phyloP scores from a whole-genome alignment of 1,284 basidiomycete species.

The Lignosus rhinocerotis region DNA sequence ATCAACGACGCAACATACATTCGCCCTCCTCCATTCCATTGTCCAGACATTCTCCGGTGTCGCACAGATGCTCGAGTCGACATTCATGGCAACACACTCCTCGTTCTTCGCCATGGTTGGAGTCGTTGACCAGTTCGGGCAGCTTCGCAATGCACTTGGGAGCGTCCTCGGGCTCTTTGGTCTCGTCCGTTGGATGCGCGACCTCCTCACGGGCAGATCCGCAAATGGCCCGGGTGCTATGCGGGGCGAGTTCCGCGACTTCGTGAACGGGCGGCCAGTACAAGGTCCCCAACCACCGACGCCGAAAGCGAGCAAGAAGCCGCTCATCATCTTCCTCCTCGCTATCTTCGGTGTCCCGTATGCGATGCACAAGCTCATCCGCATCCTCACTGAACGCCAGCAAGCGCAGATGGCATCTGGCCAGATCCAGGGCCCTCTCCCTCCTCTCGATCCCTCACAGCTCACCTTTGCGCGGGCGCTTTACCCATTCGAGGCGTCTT shows the following conservation, averaged over 20 bases:
- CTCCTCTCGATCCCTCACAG: constrained; percentile 68
- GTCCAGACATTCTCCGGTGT: constrained; percentile 96
- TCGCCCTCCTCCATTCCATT: constrained; percentile 90
- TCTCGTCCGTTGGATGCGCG: constrained; percentile 80
- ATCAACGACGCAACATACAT: constrained; percentile 88
- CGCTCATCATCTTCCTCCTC: constrained; percentile 91
- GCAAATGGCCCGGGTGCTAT: constrained; percentile 35
- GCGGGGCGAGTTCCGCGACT: constrained; percentile 67
- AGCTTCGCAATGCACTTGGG: constrained; percentile 89
- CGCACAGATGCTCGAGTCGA: constrained; percentile 96
- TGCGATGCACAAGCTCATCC: constrained; percentile 90
- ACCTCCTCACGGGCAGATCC: constrained; percentile 56
- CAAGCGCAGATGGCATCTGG: constrained; percentile 40
- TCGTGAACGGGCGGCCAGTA: constrained; percentile 64
- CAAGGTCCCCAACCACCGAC: constrained; percentile 50
- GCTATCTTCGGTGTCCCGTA: constrained; percentile 95
- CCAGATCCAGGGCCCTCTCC: constrained; percentile 44
- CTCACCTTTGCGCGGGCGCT: constrained; percentile 89
- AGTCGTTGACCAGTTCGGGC: constrained; percentile 93
- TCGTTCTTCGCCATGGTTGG: constrained; percentile 99
- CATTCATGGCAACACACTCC: constrained; percentile 98
- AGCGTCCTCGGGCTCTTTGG: constrained; percentile 94
- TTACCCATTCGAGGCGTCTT: constrained; percentile 78
- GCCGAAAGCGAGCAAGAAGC: constrained; percentile 81
- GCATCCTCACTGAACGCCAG: constrained; percentile 70